Percentiles rank a stretch among this genome's conserved stretches.
Evolutionary conservation across 176 grass and related monocot species (phyloP).

Genomic region (Aegilops sharonensis): DNA sequence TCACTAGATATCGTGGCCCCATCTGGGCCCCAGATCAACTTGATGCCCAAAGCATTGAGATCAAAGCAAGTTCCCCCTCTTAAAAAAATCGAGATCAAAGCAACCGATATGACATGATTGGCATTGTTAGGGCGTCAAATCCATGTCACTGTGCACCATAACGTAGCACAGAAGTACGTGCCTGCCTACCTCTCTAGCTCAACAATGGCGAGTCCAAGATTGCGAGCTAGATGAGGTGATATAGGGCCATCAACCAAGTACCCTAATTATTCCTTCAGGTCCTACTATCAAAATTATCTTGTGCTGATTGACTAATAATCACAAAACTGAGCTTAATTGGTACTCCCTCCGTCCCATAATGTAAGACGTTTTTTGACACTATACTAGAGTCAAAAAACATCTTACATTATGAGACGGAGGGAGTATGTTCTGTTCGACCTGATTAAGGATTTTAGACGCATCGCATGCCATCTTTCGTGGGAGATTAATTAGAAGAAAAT

Average conservation of each 20-base stretch:
- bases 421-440: neutral
- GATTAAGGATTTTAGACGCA: slow-evolving; percentile 27
- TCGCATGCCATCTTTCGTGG: neutral
- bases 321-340: too few relatives aligned
- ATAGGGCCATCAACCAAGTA: neutral
- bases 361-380: too few relatives aligned
- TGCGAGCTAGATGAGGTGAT: neutral
- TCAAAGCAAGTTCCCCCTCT: too few relatives aligned
- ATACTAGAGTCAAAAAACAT: too few relatives aligned
- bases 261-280: neutral
- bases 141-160: neutral
- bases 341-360: too few relatives aligned
- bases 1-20: neutral
- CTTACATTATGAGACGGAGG: too few relatives aligned
- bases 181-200: neutral
- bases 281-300: neutral
- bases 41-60: neutral
- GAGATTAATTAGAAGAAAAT: neutral
- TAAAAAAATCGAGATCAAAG: neutral
- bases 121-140: neutral
- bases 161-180: neutral
- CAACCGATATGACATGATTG: neutral
- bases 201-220: neutral
- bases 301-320: neutral
- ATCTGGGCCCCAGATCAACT: neutral